Evolutionary conservation across 225 moss, liverwort and hornwort species (phyloP).

Genomic region (Bryoerythrophyllum caledonicum): DNA sequence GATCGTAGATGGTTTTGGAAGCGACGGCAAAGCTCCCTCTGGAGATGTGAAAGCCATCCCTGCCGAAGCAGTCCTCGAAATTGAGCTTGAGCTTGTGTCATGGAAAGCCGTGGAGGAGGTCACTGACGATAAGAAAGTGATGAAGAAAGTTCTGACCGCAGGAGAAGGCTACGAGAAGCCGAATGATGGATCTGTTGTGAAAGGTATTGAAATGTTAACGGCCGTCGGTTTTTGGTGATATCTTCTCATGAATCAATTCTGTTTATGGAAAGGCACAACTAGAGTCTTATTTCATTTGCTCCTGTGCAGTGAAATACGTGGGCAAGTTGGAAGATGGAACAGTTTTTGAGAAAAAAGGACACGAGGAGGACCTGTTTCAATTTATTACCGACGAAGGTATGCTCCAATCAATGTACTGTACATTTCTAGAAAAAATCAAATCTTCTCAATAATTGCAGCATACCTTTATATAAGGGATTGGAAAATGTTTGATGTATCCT

Average conservation of each 20-base stretch:
- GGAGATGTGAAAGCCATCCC: slow-evolving; percentile 62
- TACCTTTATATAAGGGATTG: not conserved
- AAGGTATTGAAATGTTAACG: slow-evolving; percentile 39
- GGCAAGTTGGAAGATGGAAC: slow-evolving; percentile 72
- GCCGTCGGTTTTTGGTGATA: not conserved
- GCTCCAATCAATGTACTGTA: not conserved
- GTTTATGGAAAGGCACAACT: not conserved
- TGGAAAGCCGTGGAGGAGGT: slow-evolving; percentile 92
- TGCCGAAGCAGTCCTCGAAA: slow-evolving; percentile 61
- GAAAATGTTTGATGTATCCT: not conserved
- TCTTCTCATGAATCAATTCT: not conserved
- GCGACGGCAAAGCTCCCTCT: slow-evolving; percentile 57
- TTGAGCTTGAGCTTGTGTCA: slow-evolving; percentile 81
- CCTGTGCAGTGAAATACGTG: slow-evolving; percentile 73
- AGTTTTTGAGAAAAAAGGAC: slow-evolving; percentile 78
- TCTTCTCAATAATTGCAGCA: no score
- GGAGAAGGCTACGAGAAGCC: slow-evolving; percentile 89
- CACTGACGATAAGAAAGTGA: slow-evolving; percentile 75
- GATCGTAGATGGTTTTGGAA: slow-evolving; percentile 81
- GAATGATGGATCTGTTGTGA: slow-evolving; percentile 77
- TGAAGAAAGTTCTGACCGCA: slow-evolving; percentile 71
- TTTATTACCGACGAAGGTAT: slow-evolving; percentile 94
- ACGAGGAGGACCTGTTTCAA: slow-evolving; percentile 66
- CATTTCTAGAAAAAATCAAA: no score
- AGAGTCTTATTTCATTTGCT: not conserved